Evolutionary conservation across 2,329 filamentous ascomycete genomes (phyloP), one percentile per base, ranked within the genome.

Genomic region (Chaetomium sp.): DNA sequence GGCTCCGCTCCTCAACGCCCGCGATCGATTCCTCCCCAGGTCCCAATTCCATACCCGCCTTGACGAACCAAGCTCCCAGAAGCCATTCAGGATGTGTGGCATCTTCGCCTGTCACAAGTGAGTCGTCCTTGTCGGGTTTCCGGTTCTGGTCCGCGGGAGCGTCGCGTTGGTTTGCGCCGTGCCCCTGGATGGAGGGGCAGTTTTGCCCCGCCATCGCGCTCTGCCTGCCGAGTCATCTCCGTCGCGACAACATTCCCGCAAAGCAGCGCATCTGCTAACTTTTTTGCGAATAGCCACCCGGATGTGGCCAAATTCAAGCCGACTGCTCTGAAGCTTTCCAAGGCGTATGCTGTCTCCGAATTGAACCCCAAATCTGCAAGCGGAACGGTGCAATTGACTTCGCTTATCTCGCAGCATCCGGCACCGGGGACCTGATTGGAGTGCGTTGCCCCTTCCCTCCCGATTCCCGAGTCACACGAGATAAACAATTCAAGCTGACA

Each of bases 381-480:
- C 56, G 67, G 72, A 63, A 75, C 66, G 62, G 62, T 64, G 71
- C 70, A 77, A 78, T 77, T 79, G 76, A 81, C 82, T 71, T 69
- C 64, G 65, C 66, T 71, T 69, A 69, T 71, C 69, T 74, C 69
- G 72, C 77, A 96, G 92, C 77, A 87, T 97, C 76, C 93, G 96
- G 74, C 95, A 99, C 81, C 90, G 95, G 79, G 95, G 95, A 73
- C 95, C 95, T 74, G 95, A 99, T 83, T 99, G 95, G 95, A 97
- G 92, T 95, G 83, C 90, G 91, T 87, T 64, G 5, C 45, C 45
- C 45, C 55, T 58, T 33, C 45, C 49, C 62, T 47, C 57, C 68
- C 31, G 35, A 21, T 12, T 29, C 16, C 19, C 21, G 63, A 69
- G 64, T 70, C 67, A 67, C 62, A 62, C 70, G 70, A 71, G 73